Base-by-base conservation (phyloP, 805 yeast species). In the Lachancea dasiensis region DNA sequence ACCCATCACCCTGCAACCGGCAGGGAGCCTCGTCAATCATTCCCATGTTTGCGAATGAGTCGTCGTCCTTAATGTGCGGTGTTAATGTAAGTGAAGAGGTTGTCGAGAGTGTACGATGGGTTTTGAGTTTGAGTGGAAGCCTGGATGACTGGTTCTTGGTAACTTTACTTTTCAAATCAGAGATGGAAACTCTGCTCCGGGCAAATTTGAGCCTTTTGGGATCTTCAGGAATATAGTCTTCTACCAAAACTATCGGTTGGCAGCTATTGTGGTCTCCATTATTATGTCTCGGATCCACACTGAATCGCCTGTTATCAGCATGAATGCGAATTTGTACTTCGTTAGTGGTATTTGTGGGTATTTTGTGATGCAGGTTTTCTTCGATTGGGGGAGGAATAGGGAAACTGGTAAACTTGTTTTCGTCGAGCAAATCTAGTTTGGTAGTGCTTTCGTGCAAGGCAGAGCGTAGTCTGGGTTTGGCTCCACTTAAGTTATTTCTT, bases 361-460 rank as follows among this genome's bases (percentile, higher is more conserved):
- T 18, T 22, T 27, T 24, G 20, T 16, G 28, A 11, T 22, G 32
- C 18, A 10, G 25, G 21, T 10, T 15, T 24, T 15, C 34, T 21
- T 38, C 38, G 9, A 30, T 17, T 4, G 62, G 62, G 3, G 58
- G 62, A 15, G 52, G 52, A 14, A 57, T 50, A 5, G 62, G 62
- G 10, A 57, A 41, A 20, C 55, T 52, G 2, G 61, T 57, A 5
- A 57, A 35, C 15, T 45, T 56, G 24, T 48, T 45, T 28, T 53
- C 59, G 32, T 57, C 61, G 14, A 57, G 40, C 24, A 56, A 39
- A 40, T 57, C 61, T 36, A 56, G 46, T 40, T 53, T 56, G n/a
- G 60, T 52, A n/a, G 50, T 45, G 10, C 53, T 38, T 15, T 45
- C 47, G 21, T 47, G 34, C 22, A 56, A 38, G 36, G 44, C 49